These are phyloP conservation scores for Suillus bovinus DNA, from an alignment of 768 basidiomycete genomes.

Conservation along the genomic window DNA sequence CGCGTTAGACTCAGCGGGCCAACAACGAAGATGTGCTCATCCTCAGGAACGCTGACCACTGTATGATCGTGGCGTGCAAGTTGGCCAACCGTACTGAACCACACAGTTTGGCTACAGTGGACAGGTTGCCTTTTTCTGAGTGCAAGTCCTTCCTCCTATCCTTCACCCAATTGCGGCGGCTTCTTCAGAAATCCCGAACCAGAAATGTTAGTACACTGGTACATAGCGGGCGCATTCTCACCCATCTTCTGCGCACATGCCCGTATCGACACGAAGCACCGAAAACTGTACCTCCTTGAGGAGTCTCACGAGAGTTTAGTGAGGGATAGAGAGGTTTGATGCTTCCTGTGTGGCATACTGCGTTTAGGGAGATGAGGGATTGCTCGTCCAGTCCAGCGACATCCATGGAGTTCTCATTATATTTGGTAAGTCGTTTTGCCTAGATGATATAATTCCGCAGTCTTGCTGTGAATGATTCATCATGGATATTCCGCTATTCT, in stretches of 20 bases:
- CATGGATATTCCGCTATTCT: too few species aligned
- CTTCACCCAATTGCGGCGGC: conserved; percentile 77
- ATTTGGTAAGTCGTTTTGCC: too few species aligned
- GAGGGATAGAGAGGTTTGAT: conserved; percentile 78
- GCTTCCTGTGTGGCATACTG: conserved; percentile 96
- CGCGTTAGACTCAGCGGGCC: neutral
- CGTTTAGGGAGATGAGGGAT: conserved; percentile 80
- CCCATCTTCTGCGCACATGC: conserved; percentile 99
- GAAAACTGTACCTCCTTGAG: conserved; percentile 91
- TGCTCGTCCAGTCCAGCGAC: too few species aligned
- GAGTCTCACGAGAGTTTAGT: conserved; percentile 87
- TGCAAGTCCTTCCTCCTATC: conserved; percentile 51
- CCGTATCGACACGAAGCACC: conserved; percentile 95
- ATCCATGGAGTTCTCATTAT: too few species aligned
- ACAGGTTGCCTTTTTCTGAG: conserved; percentile 82
- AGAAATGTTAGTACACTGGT: conserved; percentile 97
- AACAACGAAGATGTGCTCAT: neutral
- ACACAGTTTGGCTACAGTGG: too few species aligned
- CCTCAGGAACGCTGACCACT: neutral
- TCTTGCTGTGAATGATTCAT: too few species aligned
- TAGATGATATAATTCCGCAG: too few species aligned
- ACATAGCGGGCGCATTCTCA: conserved; percentile 90
- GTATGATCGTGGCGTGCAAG: neutral
- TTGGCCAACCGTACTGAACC: neutral
- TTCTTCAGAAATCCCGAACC: conserved; percentile 97